Conservation (phyloP, 805 yeast species). For the Millerozyma acaciae region DNA sequence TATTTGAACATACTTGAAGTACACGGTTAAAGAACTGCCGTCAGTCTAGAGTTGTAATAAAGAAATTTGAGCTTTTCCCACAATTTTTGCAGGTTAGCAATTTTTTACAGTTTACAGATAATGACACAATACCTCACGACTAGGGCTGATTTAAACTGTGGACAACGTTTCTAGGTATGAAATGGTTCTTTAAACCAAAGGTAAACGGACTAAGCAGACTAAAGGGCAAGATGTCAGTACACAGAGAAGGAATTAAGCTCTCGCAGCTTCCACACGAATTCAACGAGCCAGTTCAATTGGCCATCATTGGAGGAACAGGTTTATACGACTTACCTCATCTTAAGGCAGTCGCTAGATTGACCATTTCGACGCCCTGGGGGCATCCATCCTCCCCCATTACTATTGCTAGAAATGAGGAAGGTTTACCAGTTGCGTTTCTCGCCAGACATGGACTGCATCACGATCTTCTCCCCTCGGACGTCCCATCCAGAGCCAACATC, state of each 20-base stretch:
- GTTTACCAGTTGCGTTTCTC: conserved; percentile 86
- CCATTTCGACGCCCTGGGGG: conserved; percentile 95
- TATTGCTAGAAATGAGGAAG: conserved; percentile 69
- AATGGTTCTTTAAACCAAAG: conserved; percentile 1
- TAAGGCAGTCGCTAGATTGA: conserved; percentile 78
- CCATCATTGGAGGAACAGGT: conserved; percentile 98
- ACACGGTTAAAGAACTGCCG: too few relatives aligned
- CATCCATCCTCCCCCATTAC: conserved; percentile 92
- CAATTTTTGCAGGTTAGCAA: too few relatives aligned
- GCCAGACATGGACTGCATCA: conserved; percentile 94
- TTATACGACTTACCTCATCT: conserved; percentile 79
- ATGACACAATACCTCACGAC: background rate
- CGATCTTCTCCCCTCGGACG: conserved; percentile 85
- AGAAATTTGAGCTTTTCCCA: too few relatives aligned
- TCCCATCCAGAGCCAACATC: conserved; percentile 90
- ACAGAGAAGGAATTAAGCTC: conserved; percentile 28
- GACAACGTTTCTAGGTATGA: conserved; percentile 1
- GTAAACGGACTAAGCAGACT: background rate
- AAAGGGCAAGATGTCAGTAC: conserved; percentile 26
- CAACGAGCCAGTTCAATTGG: conserved; percentile 69
- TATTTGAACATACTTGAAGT: too few relatives aligned
- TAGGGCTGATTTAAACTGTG: background rate
- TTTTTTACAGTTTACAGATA: background rate
- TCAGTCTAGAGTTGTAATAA: too few relatives aligned
- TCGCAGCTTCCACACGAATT: conserved; percentile 47